phyloP scores from a whole-genome alignment of 2,329 filamentous ascomycete genomes.

The Tolypocladium tundrense region DNA sequence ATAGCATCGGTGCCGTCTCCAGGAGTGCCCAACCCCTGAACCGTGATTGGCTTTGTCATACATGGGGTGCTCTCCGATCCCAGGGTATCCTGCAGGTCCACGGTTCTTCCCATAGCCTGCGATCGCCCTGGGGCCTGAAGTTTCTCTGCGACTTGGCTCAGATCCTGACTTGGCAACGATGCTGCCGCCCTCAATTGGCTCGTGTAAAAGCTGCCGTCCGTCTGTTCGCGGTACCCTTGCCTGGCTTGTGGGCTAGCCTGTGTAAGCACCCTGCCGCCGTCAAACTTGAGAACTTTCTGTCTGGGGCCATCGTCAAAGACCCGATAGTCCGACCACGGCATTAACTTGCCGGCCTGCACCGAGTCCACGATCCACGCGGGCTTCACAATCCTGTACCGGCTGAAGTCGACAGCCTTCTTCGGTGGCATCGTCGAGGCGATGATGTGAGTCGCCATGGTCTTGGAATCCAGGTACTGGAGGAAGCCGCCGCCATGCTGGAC shows the following conservation, averaged over 20 bases:
- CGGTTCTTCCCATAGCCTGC: neutral
- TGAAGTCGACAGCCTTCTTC: conserved; percentile 86
- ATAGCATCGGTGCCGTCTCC: neutral
- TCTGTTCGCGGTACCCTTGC: conserved; percentile 70
- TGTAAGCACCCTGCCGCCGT: conserved; percentile 53
- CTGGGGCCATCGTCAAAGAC: conserved; percentile 74
- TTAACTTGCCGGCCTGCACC: conserved; percentile 64
- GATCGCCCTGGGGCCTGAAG: conserved; percentile 10
- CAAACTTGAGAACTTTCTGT: conserved; percentile 64
- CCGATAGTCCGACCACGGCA: conserved; percentile 80
- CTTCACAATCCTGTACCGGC: conserved; percentile 81
- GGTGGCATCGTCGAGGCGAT: conserved; percentile 83
- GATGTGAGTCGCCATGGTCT: conserved; percentile 92
- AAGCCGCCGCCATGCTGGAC: conserved; percentile 92
- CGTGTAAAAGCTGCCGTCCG: conserved; percentile 72
- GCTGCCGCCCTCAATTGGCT: conserved; percentile 46
- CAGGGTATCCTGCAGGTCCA: neutral
- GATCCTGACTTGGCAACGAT: conserved; percentile 16
- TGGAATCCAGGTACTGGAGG: conserved; percentile 87
- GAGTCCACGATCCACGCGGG: conserved; percentile 93
- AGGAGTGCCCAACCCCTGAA: neutral
- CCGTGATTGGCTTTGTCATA: neutral
- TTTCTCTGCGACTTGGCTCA: conserved; percentile 17
- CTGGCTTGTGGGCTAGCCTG: conserved; percentile 48
- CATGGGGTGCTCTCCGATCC: neutral